Base-by-base conservation (phyloP, 2,329 filamentous ascomycete species). In the Pestalotiopsis sp. region DNA sequence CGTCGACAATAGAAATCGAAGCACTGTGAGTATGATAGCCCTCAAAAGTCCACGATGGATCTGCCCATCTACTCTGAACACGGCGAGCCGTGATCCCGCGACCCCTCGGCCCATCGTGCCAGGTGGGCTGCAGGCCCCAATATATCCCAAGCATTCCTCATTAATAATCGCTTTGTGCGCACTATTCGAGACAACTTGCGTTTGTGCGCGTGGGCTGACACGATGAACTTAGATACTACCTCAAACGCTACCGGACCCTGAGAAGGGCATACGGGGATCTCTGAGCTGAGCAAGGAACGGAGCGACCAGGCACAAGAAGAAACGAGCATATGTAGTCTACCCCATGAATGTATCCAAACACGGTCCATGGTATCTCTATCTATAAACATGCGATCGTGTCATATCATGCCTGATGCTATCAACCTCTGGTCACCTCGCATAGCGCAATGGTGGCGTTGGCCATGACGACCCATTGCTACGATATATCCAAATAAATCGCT, bases 211-310 rank as follows among this genome's bases (percentile, higher is more conserved):
- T 31, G 41, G 23, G 27, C 49, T 61, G 9, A 64, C 41, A 60
- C n/a, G 66, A 41, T 59, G 7, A 66, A 71, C 74, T 71, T 79
- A 97, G 93, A 78, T 97, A 97, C 81, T 97, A 96, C 83, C 85
- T 98, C 75, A 97, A 97, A 84, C 89, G 93, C 78, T 98, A 98
- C 83, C 91, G 95, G 74, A 90, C 93, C 31, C 82, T 98, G 76
- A 91, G 92, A 76, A 91, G 96, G 82, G 87, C 93, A 77, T 98
- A 98, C 82, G 87, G 90, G 45, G 6, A 52, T 52, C 45, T 71
- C 81, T 77, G 68, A 78, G 71, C 27, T 82, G 74, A 71, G 66
- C 56, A 59, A 52, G 20, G 20, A 20, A 11, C 14, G 9, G 7
- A 52, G n/a, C 20, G n/a, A 52, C 17, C 7, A n/a, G 17, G 17